Base-by-base conservation (phyloP, 2,329 filamentous ascomycete species). In the Diaporthe destruens region DNA sequence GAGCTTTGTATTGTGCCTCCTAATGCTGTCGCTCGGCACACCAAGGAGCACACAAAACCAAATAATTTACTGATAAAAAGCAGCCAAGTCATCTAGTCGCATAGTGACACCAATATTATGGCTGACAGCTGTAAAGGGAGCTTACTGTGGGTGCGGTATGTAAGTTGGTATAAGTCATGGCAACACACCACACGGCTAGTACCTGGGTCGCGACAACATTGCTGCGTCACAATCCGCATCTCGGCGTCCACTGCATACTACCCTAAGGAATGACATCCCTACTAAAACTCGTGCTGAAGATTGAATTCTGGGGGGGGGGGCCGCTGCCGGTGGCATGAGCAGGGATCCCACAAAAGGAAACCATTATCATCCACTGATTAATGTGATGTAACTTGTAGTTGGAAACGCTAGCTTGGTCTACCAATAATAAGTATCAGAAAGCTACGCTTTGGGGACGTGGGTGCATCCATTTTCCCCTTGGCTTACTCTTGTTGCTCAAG, bases 1-100 rank as follows among this genome's bases (percentile, higher is more conserved):
- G 2, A 5, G 36, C 32, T 29, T 71, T 20, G 32, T 71, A 70
- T 73, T 73, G 67, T 71, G 23, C 57, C 34, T 36, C 32, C 18
- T 54, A 49, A 71, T 73, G 53, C 34, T 36, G 44, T n/a, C 25
- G 34, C 25, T 23, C 34, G 18, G 14, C 29, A 47, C 34, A 55
- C 65, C 49, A 69, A 66, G 25, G 47, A 63, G 5, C 14, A 8
- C 16, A 57, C 39, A 36, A 6, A 18, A 18, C 57, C 25, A 16
- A 11, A 8, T 20, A n/a, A 20, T 20, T n/a, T 49, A 8, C 25
- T 3, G 23, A 44, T 11, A 18, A 36, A n/a, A 18, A 20, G n/a
- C 47, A 25, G 34, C 14, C 47, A 6, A 53, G n/a, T 20, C 44
- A 47, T 47, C 44, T 8, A 39, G 39, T 66, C 14, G 20, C 44